Conservation (phyloP, 2,329 filamentous ascomycete species). For the Pseudocercospora musae region DNA sequence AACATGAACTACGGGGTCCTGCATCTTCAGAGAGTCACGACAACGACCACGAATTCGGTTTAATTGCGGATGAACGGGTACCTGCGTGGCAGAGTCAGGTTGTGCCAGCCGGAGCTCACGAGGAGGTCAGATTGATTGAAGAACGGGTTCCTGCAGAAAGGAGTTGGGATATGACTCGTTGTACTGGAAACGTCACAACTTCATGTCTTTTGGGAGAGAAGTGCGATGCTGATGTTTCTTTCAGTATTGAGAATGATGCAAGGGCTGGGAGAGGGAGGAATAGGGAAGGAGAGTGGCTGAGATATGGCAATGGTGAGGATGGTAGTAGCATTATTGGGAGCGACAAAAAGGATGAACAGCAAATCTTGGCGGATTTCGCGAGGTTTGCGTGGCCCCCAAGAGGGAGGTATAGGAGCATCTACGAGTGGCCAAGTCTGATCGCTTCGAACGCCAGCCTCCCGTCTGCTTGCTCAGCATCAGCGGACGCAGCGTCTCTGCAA, state of each 20-base stretch:
- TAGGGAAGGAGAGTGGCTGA: background rate
- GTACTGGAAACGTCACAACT: background rate
- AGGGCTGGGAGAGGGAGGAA: background rate
- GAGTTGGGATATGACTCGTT: background rate
- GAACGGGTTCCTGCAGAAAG: background rate
- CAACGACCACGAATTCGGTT: background rate
- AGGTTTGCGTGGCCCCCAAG: constrained; percentile 5
- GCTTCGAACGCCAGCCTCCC: background rate
- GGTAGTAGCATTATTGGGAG: too few species aligned
- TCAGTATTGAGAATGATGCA: background rate
- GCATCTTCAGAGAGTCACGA: background rate
- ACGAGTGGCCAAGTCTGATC: background rate
- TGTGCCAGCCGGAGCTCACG: background rate
- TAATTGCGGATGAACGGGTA: background rate
- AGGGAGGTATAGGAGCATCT: background rate
- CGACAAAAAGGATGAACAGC: background rate
- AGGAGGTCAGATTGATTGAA: background rate
- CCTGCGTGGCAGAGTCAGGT: background rate
- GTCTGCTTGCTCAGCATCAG: background rate
- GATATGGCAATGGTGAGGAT: background rate
- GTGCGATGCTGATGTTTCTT: background rate
- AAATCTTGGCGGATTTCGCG: constrained; percentile 5
- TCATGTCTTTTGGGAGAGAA: background rate
- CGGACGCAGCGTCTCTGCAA: background rate
- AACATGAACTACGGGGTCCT: background rate